These are phyloP conservation scores for Coemansia sp. DNA, from an alignment of 192 early-diverging fungal genomes.

Conservation along the genomic window DNA sequence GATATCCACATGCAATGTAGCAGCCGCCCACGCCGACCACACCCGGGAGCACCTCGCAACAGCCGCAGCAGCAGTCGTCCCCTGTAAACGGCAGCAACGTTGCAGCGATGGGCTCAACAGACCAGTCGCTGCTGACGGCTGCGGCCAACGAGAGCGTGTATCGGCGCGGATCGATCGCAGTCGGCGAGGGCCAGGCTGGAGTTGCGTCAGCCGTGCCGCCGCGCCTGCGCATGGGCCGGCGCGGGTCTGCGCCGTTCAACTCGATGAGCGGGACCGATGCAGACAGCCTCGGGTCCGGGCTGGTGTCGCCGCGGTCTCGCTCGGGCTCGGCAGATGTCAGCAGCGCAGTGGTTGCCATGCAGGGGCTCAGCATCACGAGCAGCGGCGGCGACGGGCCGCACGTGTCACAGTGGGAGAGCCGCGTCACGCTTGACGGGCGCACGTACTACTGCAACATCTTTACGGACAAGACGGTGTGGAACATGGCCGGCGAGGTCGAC, in stretches of 20 bases:
- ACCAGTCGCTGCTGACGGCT: constrained; percentile 43
- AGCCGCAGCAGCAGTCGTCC: constrained; percentile 13
- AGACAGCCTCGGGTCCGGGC: background rate
- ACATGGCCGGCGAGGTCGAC: constrained; percentile 40
- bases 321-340: constrained; percentile 17
- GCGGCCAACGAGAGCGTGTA: constrained; percentile 54
- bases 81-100: background rate
- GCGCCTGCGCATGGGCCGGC: constrained; percentile 43
- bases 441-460: constrained; percentile 68
- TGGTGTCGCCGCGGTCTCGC: constrained; percentile 14
- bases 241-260: constrained; percentile 37
- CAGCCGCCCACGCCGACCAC: constrained; percentile 34
- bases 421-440: constrained; percentile 56
- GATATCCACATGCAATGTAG: constrained; percentile 6
- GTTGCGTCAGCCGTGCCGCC: constrained; percentile 59
- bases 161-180: constrained; percentile 54
- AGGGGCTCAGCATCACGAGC: constrained; percentile 1
- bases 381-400: constrained; percentile 7
- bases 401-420: constrained; percentile 62
- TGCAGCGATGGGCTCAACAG: constrained; percentile 5
- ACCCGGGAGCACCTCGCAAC: constrained; percentile 5
- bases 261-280: constrained; percentile 1
- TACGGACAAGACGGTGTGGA: constrained; percentile 65
- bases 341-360: constrained; percentile 15
- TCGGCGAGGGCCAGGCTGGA: constrained; percentile 42